Conservation (phyloP, 202 grass and related monocot genomes). For the Carex arenaria region DNA sequence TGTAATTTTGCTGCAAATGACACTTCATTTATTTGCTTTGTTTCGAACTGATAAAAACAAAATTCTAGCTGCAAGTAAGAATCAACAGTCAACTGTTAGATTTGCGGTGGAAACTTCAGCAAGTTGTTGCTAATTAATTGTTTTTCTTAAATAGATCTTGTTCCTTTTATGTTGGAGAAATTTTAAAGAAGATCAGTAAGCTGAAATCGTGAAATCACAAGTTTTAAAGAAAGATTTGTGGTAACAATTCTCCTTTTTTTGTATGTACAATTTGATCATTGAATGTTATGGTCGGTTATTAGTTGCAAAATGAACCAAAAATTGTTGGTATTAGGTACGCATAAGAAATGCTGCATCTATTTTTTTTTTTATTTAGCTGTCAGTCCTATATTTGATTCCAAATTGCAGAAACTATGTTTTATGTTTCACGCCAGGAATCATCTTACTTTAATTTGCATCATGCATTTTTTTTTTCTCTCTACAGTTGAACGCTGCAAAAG, state of each 20-base stretch:
- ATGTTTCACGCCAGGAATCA: neutral
- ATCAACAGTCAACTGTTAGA: neutral
- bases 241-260: neutral
- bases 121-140: neutral
- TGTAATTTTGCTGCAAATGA: neutral
- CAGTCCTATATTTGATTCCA: neutral
- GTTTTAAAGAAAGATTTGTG: neutral
- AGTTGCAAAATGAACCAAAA: neutral
- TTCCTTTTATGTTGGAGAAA: neutral
- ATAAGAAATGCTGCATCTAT: neutral
- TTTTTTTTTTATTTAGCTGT: neutral
- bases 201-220: neutral
- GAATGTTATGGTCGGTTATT: neutral
- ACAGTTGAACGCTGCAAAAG: slow-evolving; percentile 66
- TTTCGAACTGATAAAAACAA: no score
- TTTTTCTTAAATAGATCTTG: neutral
- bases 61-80: neutral
- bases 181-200: neutral
- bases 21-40: neutral
- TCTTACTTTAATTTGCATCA: slow-evolving; percentile 12
- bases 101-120: neutral
- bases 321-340: neutral
- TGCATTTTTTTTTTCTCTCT: neutral
- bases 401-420: neutral
- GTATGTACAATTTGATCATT: neutral